Evolutionary conservation across 140 eudicot genomes (phyloP), one percentile per base, ranked within the genome.

Genomic region (Cichorium intybus): DNA sequence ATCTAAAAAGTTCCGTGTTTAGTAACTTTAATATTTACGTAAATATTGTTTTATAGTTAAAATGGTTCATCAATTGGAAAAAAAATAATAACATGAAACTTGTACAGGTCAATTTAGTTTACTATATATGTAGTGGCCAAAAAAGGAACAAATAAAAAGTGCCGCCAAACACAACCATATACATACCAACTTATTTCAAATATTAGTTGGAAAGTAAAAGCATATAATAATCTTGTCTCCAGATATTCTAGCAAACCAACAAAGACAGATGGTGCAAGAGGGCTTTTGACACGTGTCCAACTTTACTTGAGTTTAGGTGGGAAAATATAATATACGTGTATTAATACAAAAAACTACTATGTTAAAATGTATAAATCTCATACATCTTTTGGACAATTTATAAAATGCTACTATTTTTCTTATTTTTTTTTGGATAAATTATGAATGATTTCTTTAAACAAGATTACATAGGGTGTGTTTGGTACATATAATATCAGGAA

Each of bases 181-280:
- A 23, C 28, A 63, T 47, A 18, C 48, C 46, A 33, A 60, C n/a
- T 51, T 50, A 45, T 48, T 48, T 18, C 61, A 47, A 47, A 65
- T 47, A 56, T 65, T 56, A 23, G 72, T 64, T 65, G 73, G 73
- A 74, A 74, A 74, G 74, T 57, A 56, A 65, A 71, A 65, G 68
- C 34, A 56, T 58, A 49, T 15, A 56, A 74, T 66, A 64, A 57
- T 54, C 37, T 56, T 74, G 79, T 74, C 79, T 48, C 68, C 18
- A 65, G 53, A 65, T 73, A 56, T 56, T 57, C 61, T 65, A 65
- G 71, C 68, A 65, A 63, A 58, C 61, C 46, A 34, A 57, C 33
- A 65, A 57, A 66, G 73, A 73, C 56, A 65, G 34, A 12, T 56
- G 73, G 72, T 56, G 24, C 68, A 46, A 64, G 20, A 73, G 73